Percentiles rank a stretch among this genome's conserved stretches.
These are phyloP conservation scores for Paraphaeosphaeria sporulosa DNA, from an alignment of 2,329 filamentous ascomycete genomes.

Conservation along the genomic window DNA sequence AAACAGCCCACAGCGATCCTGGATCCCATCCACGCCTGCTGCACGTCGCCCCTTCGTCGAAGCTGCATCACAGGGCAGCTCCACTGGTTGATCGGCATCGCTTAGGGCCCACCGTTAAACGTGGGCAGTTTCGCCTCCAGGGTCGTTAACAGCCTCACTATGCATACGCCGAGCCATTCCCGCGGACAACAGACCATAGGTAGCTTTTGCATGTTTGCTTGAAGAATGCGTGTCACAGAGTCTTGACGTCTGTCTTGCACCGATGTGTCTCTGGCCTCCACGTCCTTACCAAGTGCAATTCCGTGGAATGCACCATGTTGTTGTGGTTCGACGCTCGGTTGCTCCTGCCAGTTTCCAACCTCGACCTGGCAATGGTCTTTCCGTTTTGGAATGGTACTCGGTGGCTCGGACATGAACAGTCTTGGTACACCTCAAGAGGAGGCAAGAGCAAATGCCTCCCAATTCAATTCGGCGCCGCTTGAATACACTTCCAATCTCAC, in stretches of 20 bases:
- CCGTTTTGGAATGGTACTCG: not conserved
- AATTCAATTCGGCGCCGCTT: too few relatives aligned
- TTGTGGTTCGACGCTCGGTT: slow-evolving; percentile 3
- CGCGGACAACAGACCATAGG: not conserved
- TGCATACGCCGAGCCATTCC: slow-evolving; percentile 1
- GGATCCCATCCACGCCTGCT: not conserved
- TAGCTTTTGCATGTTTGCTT: not conserved
- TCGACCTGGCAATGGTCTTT: slow-evolving; percentile 1
- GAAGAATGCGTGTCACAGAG: not conserved
- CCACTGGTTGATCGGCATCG: slow-evolving; percentile 6
- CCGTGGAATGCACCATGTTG: not conserved
- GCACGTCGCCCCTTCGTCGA: not conserved
- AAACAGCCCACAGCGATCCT: not conserved
- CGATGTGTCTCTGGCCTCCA: not conserved
- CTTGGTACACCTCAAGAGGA: too few relatives aligned
- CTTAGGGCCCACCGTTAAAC: not conserved
- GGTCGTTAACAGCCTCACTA: slow-evolving; percentile 8
- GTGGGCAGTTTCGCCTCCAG: slow-evolving; percentile 4
- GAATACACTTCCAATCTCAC: too few relatives aligned
- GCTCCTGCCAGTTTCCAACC: not conserved
- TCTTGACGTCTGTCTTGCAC: not conserved
- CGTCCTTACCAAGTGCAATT: not conserved
- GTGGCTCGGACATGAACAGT: not conserved
- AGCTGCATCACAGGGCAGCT: not conserved
- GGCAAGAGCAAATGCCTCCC: too few relatives aligned